Conservation (phyloP, 139 green algal species). For the Eudorina sp. region DNA sequence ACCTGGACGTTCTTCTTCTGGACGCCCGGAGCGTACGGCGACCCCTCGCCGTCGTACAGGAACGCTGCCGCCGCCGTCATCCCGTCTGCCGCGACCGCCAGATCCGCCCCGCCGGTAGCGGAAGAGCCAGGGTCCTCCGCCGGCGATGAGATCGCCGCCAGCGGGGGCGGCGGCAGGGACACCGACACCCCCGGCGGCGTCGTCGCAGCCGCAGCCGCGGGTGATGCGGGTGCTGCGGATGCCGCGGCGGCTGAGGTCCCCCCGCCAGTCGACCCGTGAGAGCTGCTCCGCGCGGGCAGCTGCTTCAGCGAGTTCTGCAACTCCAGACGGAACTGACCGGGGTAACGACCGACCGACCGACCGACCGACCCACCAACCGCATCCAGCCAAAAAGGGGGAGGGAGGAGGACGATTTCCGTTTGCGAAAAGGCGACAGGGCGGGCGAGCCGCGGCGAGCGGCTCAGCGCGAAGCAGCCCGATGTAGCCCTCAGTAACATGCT, state of each 20-base stretch:
- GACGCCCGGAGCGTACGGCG: constrained; percentile 70
- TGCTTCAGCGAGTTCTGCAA: constrained; percentile 55
- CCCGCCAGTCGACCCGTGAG: too few relatives aligned
- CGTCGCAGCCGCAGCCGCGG: neutral
- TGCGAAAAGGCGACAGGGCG: too few relatives aligned
- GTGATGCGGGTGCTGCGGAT: neutral
- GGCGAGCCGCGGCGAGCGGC: too few relatives aligned
- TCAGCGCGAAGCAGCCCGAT: too few relatives aligned
- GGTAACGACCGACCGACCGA: neutral
- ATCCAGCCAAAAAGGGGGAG: neutral
- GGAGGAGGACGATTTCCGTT: neutral
- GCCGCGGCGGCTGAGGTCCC: neutral
- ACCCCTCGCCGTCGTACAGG: constrained; percentile 19
- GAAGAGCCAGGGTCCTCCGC: too few relatives aligned
- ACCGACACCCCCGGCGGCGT: too few relatives aligned
- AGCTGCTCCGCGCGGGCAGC: neutral
- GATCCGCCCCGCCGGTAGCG: too few relatives aligned
- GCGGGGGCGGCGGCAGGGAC: neutral
- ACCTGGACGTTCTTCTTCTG: constrained; percentile 74
- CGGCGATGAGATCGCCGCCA: neutral
- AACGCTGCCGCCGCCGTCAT: constrained; percentile 10
- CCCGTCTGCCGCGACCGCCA: too few relatives aligned
- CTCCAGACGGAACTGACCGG: constrained; percentile 79
- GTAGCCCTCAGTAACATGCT: too few relatives aligned
- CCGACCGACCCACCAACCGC: neutral